Evolutionary conservation across 2,329 filamentous ascomycete species (phyloP).

Genomic region (Stachybotrys chlorohalonatus): DNA sequence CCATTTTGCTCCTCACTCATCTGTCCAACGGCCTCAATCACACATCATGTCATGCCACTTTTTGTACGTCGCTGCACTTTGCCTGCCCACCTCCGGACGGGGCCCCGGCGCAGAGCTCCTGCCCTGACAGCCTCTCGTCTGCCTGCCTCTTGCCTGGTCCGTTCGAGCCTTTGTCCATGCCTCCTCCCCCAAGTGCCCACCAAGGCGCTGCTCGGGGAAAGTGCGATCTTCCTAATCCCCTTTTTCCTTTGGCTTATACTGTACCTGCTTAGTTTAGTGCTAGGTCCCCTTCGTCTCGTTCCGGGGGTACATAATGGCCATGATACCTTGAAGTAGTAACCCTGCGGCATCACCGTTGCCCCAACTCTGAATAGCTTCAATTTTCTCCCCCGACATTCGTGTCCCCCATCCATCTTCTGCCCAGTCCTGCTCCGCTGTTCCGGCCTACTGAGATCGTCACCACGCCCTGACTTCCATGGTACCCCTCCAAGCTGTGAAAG

Average conservation of each 20-base stretch:
- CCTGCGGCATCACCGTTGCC: conserved; percentile 2
- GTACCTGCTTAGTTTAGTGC: not conserved
- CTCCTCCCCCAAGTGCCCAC: not conserved
- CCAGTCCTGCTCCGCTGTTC: conserved; percentile 4
- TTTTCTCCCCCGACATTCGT: conserved; percentile 5
- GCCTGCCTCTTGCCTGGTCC: not conserved
- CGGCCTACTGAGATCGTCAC: not conserved
- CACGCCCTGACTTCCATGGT: not conserved
- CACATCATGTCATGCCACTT: conserved; percentile 27
- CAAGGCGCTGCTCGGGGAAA: not conserved
- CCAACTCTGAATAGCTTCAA: conserved; percentile 19
- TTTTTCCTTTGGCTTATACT: conserved; percentile 1
- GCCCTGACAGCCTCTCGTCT: conserved; percentile 8
- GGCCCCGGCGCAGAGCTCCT: not conserved
- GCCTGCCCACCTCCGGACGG: not conserved
- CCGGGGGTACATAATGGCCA: not conserved
- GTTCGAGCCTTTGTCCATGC: not conserved
- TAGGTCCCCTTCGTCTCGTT: not conserved
- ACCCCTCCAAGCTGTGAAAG: not conserved
- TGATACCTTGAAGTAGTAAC: not conserved
- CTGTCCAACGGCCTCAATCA: conserved; percentile 15
- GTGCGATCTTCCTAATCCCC: not conserved
- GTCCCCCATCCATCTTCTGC: conserved; percentile 4
- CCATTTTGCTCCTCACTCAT: conserved; percentile 22
- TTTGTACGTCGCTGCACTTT: conserved; percentile 4